phyloP scores from a whole-genome alignment of 805 yeast genomes.

The Candida corydali region DNA sequence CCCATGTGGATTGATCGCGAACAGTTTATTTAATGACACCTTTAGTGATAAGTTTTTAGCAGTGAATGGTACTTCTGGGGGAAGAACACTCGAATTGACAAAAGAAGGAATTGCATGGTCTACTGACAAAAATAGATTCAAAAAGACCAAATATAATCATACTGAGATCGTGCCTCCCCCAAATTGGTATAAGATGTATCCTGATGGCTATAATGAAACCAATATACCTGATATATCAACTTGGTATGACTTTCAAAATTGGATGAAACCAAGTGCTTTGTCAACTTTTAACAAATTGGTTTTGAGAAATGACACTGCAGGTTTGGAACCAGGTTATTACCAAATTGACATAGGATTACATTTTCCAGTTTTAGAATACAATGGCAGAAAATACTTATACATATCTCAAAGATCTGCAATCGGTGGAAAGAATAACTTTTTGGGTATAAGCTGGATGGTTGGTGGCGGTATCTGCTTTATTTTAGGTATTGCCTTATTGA shows the following conservation, averaged over 20 bases:
- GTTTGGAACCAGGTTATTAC: slow-evolving; percentile 54
- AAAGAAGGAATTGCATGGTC: slow-evolving; percentile 40
- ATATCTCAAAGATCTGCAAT: slow-evolving; percentile 66
- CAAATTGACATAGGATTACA: slow-evolving; percentile 66
- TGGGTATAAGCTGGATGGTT: slow-evolving; percentile 72
- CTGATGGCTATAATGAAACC: slow-evolving; percentile 39
- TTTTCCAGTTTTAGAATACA: slow-evolving; percentile 69
- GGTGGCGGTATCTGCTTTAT: slow-evolving; percentile 68
- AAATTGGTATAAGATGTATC: slow-evolving; percentile 40
- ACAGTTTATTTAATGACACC: slow-evolving; percentile 76
- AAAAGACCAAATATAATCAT: slow-evolving; percentile 36
- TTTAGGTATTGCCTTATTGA: slow-evolving; percentile 48
- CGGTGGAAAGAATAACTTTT: slow-evolving; percentile 72
- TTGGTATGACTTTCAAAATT: slow-evolving; percentile 44
- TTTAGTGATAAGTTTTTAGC: slow-evolving; percentile 30
- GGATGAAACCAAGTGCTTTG: slow-evolving; percentile 43
- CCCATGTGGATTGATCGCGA: slow-evolving; percentile 85
- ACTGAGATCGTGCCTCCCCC: slow-evolving; percentile 42
- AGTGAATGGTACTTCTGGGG: slow-evolving; percentile 30
- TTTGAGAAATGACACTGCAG: slow-evolving; percentile 56
- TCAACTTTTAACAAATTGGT: slow-evolving; percentile 47
- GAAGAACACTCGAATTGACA: slow-evolving; percentile 29
- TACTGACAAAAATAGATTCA: slow-evolving; percentile 33
- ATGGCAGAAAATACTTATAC: slow-evolving; percentile 65
- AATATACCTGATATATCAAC: slow-evolving; percentile 41